Base-by-base conservation (phyloP, 1,139 yeast species). In the Diutina neorugosa region DNA sequence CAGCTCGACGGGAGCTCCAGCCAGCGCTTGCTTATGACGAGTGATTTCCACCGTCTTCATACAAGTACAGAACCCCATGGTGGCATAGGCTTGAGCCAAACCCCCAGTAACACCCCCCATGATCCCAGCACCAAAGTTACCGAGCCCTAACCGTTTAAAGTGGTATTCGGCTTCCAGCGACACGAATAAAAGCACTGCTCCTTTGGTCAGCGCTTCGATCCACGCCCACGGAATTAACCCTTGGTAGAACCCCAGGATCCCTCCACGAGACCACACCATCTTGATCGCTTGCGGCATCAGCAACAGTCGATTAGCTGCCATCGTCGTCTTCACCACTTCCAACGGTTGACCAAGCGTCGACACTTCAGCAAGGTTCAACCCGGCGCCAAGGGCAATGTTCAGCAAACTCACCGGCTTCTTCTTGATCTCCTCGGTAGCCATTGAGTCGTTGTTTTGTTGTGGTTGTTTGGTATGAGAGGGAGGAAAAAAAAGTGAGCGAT, bases 221-320 rank as follows among this genome's bases (percentile, higher is more conserved):
- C 98, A 91, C 2, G 98, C 98, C 98, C 98, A 93, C 47, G 98
- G 98, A 59, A 93, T 91, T 67, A 93, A 77, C 25, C 98, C 98
- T 68, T 93, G 98, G 72, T 91, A 93, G 70, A 91, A 93, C 0
- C 97, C 98, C 31, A 80, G 67, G 23, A 85, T 62, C 53, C 98
- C 98, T 57, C 98, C 98, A 64, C 98, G 83, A 25, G 93, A 78
- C 93, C 95, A 89, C 55, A 93, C 93, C 53, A 83, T 76, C 57
- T 77, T 77, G 53, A 84, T 77, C 25, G 96, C 88, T 60, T 82
- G 82, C 14, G 80, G 62, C 59, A 93, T 73, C 7, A 83, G 68
- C 57, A 93, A 75, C 47, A 76, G 73, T 66, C 98, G 78, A 71
- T 93, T 89, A 55, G 98, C 98, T 40, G 98, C 98, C 96, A 93